Evolutionary conservation across 257 asterid genomes (phyloP).

Genomic region (Cruciata laevipes): DNA sequence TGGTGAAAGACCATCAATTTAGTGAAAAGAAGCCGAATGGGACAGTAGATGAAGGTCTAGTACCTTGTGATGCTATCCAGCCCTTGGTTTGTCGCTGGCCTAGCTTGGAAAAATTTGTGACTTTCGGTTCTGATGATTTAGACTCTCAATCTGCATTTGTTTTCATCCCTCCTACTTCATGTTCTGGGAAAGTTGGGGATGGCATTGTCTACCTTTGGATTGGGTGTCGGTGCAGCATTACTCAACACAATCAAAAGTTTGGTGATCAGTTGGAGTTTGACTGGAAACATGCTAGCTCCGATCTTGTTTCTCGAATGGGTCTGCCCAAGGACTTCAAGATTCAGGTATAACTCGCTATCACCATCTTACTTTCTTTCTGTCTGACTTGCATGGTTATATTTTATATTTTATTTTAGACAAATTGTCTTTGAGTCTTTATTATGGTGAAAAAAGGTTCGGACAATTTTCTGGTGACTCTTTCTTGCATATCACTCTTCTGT

Average conservation of each 20-base stretch:
- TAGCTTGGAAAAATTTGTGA: conserved; percentile 29
- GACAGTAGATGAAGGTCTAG: conserved; percentile 15
- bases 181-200: conserved; percentile 17
- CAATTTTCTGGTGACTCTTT: background rate
- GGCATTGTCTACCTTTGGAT: conserved; percentile 35
- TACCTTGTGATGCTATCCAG: conserved; percentile 19
- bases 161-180: conserved; percentile 22
- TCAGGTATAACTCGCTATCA: conserved; percentile 25
- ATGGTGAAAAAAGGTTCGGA: background rate
- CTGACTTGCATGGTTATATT: background rate
- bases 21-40: conserved; percentile 19
- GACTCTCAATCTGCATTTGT: conserved; percentile 35
- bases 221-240: conserved; percentile 26
- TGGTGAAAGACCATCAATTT: conserved; percentile 13
- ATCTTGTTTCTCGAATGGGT: conserved; percentile 28
- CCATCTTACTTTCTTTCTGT: background rate
- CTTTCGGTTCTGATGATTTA: conserved; percentile 22
- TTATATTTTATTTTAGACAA: background rate
- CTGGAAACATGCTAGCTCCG: conserved; percentile 30
- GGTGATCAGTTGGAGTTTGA: conserved; percentile 26
- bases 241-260: conserved; percentile 13
- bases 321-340: conserved; percentile 31
- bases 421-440: background rate
- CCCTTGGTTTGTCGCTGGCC: conserved; percentile 38
- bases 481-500: background rate